Base-by-base conservation (phyloP, 2,329 filamentous ascomycete species). In the Nigrospora osmanthi region DNA sequence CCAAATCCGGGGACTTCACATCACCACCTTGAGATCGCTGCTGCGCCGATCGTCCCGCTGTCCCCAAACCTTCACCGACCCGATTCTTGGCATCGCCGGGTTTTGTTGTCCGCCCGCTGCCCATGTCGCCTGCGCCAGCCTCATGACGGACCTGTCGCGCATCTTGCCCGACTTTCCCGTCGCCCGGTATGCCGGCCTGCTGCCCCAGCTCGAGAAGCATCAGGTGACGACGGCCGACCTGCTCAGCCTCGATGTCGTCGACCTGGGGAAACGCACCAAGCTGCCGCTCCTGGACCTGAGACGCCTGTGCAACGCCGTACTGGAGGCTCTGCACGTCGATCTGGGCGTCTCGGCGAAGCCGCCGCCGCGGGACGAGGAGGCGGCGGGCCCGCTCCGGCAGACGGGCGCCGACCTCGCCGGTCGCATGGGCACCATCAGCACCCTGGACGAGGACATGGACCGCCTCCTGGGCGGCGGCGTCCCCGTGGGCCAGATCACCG, bases 141-240 rank as follows among this genome's bases (percentile, higher is more conserved):
- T 64, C 69, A 94, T 94, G 88, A 89, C 83, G 58, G 91, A 97
- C 78, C 81, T 97, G 60, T 77, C 84, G 60, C 78, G 80, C 61
- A 80, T 94, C 61, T 78, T 96, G 53, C 89, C 91, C 57, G 76
- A 81, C 66, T 94, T 96, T 61, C 78, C 85, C 49, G 75, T 78
- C 52, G 74, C 78, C 59, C 75, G 76, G 49, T 91, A 86, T 67
- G 73, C 82, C 36, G 81, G 85, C 58, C 81, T 96, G 39, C 68
- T 96, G 31, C 83, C 87, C 3, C 80, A 81, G 17, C 78, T 97
- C 45, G 91, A 97, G 68, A 80, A 80, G 61, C 81, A 87, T 56
- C 73, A 75, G 42, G 72, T 98, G 60, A 86, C 86, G 23, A 87
- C 86, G 31, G 82, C 81, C 55, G 93, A 98, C 62, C 77, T 98